Conservation (phyloP, 768 basidiomycete species). For the Calocybe gangraenosa region DNA sequence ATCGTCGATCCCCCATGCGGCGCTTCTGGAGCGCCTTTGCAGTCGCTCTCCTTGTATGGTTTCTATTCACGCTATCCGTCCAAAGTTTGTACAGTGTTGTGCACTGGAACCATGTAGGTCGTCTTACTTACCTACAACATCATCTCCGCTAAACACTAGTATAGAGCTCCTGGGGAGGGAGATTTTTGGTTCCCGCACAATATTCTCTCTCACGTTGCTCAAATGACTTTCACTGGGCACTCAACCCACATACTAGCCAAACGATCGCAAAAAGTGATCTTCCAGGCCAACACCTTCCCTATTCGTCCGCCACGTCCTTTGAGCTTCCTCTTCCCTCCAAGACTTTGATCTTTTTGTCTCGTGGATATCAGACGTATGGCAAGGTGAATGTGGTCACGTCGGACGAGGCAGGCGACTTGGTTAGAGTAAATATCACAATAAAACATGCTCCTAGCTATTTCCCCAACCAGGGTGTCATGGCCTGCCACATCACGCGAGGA, state of each 20-base stretch:
- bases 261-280: too few relatives aligned
- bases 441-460: constrained; percentile 16
- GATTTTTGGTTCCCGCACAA: constrained; percentile 15
- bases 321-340: constrained; percentile 21
- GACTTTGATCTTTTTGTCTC: constrained; percentile 24
- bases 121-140: neutral
- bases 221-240: constrained; percentile 7
- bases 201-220: constrained; percentile 11
- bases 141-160: neutral
- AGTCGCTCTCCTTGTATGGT: constrained; percentile 18
- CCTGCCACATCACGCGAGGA: constrained; percentile 25
- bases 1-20: constrained; percentile 14
- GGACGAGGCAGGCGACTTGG: constrained; percentile 17
- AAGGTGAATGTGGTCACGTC: constrained; percentile 23
- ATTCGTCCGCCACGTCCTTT: constrained; percentile 13
- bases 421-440: constrained; percentile 22
- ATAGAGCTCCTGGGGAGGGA: constrained; percentile 11
- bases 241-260: constrained; percentile 1
- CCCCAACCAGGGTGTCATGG: constrained; percentile 21
- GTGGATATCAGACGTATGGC: constrained; percentile 23
- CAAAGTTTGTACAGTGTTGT: constrained; percentile 14
- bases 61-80: constrained; percentile 15
- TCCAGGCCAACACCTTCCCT: constrained; percentile 6
- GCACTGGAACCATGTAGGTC: constrained; percentile 10
- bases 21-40: constrained; percentile 21